A percentile compares a stretch with the other conserved stretches of the same genome.
Conservation (phyloP, 495 filamentous ascomycete species). For the Aspergillus diversus region DNA sequence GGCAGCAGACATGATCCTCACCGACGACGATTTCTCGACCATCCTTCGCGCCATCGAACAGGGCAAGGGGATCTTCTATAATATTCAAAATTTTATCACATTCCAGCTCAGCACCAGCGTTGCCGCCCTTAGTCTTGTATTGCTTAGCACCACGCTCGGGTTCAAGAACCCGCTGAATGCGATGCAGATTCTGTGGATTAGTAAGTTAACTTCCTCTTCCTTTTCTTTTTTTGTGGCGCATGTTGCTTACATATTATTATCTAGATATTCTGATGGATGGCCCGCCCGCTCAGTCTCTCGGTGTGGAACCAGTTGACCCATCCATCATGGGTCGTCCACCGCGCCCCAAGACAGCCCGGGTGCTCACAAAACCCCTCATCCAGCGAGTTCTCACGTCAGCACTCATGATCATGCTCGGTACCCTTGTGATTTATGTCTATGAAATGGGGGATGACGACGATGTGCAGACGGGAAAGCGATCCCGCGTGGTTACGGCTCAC, state of each 20-base stretch:
- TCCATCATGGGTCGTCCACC: constrained; percentile 92
- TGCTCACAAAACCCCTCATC: constrained; percentile 81
- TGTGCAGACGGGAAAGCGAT: constrained; percentile 41
- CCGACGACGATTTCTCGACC: constrained; percentile 97
- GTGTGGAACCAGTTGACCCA: constrained; percentile 93
- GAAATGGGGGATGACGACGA: constrained; percentile 75
- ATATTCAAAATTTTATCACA: constrained; percentile 98
- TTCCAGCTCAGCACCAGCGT: constrained; percentile 98
- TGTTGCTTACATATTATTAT: constrained; percentile 31
- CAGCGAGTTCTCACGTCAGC: constrained; percentile 87
- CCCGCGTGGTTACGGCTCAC: constrained; percentile 76
- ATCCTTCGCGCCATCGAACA: constrained; percentile 97
- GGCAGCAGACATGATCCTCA: constrained; percentile 99
- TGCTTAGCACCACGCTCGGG: constrained; percentile 88
- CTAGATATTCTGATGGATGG: constrained; percentile 99
- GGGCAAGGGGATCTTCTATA: constrained; percentile 98
- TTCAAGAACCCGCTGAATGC: constrained; percentile 94
- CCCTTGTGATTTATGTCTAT: constrained; percentile 84
- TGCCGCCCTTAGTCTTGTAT: constrained; percentile 86
- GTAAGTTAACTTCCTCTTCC: constrained; percentile 56
- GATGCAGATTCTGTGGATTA: constrained; percentile 99
- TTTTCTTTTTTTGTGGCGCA: constrained; percentile 23
- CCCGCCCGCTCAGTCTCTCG: constrained; percentile 93
- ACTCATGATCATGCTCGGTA: constrained; percentile 86
- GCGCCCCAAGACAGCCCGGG: constrained; percentile 78